These are phyloP conservation scores for Kwoniella bestiolae DNA, from an alignment of 768 basidiomycete genomes.

Conservation along the genomic window DNA sequence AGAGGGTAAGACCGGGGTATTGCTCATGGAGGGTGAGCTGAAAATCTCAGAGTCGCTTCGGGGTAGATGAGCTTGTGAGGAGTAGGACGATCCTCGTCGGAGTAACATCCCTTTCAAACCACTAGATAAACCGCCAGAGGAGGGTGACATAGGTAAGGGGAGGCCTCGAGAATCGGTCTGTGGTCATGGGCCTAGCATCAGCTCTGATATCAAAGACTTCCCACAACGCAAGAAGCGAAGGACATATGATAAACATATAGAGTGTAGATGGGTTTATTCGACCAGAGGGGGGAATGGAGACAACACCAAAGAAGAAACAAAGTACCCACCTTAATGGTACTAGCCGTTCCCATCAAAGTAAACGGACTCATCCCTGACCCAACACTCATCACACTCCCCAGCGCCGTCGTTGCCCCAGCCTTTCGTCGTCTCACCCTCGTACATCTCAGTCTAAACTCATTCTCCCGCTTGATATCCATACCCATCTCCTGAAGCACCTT, in stretches of 20 bases:
- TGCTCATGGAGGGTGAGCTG: constrained; percentile 30
- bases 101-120: constrained; percentile 83
- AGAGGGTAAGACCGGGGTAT: constrained; percentile 56
- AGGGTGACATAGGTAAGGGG: constrained; percentile 76
- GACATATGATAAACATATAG: no score
- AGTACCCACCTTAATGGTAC: constrained; percentile 77
- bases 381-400: constrained; percentile 59
- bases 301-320: neutral
- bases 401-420: constrained; percentile 59
- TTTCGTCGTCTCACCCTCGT: constrained; percentile 74
- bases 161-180: constrained; percentile 89
- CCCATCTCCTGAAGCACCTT: constrained; percentile 85
- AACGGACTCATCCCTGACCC: constrained; percentile 62
- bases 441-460: constrained; percentile 88
- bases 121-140: constrained; percentile 65
- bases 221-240: no score
- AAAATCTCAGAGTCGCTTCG: constrained; percentile 33
- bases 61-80: constrained; percentile 28
- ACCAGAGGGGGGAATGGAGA: no score
- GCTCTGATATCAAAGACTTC: neutral
- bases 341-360: constrained; percentile 80
- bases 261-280: no score
- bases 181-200: constrained; percentile 22
- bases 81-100: constrained; percentile 87
- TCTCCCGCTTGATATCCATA: constrained; percentile 82